A percentile compares a stretch with the other conserved stretches of the same genome.
Evolutionary conservation across 805 yeast species (phyloP).

Genomic region (Hemisphaericaspora nanyangensis): DNA sequence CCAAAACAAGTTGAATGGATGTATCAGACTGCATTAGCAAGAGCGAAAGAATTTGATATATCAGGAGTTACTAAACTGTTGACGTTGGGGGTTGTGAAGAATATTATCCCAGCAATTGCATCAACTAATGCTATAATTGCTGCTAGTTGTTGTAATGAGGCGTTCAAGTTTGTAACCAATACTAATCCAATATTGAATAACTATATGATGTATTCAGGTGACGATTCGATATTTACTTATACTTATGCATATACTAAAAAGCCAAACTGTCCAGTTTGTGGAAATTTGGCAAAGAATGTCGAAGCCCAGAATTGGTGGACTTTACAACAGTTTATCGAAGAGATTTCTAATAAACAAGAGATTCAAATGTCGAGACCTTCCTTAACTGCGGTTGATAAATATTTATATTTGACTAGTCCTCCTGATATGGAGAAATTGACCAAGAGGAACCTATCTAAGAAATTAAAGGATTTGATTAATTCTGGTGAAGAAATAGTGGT

Average conservation of each 20-base stretch:
- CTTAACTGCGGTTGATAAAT: conserved; percentile 33
- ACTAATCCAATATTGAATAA: conserved; percentile 65
- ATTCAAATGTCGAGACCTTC: conserved; percentile 42
- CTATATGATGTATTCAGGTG: conserved; percentile 86
- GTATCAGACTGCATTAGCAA: conserved; percentile 44
- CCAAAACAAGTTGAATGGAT: conserved; percentile 66
- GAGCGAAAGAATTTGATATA: conserved; percentile 68
- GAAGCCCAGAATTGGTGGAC: conserved; percentile 29
- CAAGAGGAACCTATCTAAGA: conserved; percentile 36
- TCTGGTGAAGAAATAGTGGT: conserved; percentile 48
- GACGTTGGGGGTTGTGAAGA: conserved; percentile 84
- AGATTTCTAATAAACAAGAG: conserved; percentile 28
- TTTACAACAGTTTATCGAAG: conserved; percentile 41
- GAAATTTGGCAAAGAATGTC: conserved; percentile 31
- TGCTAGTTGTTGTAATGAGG: conserved; percentile 83
- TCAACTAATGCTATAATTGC: conserved; percentile 92
- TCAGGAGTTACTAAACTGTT: conserved; percentile 69
- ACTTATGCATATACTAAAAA: conserved; percentile 61
- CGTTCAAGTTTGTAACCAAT: conserved; percentile 71
- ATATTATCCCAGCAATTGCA: conserved; percentile 91
- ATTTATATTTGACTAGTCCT: conserved; percentile 48
- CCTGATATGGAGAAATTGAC: conserved; percentile 44
- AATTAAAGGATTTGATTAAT: conserved; percentile 33
- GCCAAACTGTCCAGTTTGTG: conserved; percentile 75
- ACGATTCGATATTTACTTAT: conserved; percentile 70